Conservation (phyloP, 2,329 filamentous ascomycete genomes). For the Pseudogymnoascus pannorum region DNA sequence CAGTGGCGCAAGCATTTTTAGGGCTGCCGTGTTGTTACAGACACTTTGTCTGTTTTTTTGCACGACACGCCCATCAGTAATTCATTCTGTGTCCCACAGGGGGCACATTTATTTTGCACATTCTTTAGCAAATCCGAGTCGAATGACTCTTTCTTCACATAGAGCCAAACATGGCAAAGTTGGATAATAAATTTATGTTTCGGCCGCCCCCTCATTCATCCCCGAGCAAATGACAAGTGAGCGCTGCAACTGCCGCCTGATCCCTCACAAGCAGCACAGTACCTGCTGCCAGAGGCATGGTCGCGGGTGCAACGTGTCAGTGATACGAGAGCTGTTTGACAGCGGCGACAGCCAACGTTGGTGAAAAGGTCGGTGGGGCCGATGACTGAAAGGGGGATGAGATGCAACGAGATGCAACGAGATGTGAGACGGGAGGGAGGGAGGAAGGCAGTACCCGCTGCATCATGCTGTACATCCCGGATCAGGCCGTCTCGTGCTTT, state of each 20-base stretch:
- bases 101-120: neutral
- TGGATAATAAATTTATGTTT: conserved; percentile 7
- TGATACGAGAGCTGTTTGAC: neutral
- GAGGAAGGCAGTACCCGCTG: neutral
- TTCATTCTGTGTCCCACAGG: neutral
- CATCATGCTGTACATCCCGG: neutral
- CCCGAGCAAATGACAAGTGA: neutral
- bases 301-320: neutral
- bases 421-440: neutral
- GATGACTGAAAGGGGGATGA: neutral
- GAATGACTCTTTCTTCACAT: conserved; percentile 1
- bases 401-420: neutral
- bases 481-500: neutral
- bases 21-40: neutral
- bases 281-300: neutral
- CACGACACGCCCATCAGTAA: neutral
- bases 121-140: conserved; percentile 1
- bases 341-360: neutral
- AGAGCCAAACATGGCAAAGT: neutral
- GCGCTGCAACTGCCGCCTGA: neutral
- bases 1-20: neutral
- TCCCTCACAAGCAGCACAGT: neutral
- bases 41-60: neutral
- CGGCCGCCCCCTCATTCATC: neutral
- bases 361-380: neutral